phyloP scores from a whole-genome alignment of 495 filamentous ascomycete species.

The Lichina pygmaea region DNA sequence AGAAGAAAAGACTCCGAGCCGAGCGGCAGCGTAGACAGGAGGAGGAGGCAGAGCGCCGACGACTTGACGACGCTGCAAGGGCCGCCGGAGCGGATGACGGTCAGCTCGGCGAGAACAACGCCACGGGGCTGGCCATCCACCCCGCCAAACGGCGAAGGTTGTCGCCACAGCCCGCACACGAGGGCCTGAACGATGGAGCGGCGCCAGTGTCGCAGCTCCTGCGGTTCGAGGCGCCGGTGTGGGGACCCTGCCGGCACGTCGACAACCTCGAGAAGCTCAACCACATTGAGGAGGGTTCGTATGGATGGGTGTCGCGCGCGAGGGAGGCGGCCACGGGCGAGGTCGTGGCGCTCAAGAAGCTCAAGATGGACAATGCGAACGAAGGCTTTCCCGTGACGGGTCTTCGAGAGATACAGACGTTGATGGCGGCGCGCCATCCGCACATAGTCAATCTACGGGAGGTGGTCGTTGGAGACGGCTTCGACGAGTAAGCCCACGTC shows the following conservation, averaged over 20 bases:
- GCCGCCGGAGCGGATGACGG: too few relatives aligned
- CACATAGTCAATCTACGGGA: slow-evolving; percentile 64
- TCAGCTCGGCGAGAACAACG: too few relatives aligned
- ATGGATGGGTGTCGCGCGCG: slow-evolving; percentile 81
- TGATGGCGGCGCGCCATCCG: slow-evolving; percentile 33
- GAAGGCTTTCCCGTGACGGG: slow-evolving; percentile 86
- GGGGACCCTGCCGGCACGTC: slow-evolving; percentile 54
- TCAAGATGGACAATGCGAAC: slow-evolving; percentile 68
- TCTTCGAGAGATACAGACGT: slow-evolving; percentile 60
- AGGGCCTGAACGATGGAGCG: neutral
- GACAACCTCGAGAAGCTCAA: slow-evolving; percentile 82
- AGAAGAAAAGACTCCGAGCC: slow-evolving; percentile 53
- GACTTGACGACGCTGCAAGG: neutral
- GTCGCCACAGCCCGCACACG: slow-evolving; percentile 8
- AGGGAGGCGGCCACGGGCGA: slow-evolving; percentile 54
- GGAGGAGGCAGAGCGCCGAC: slow-evolving; percentile 20
- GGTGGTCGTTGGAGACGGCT: slow-evolving; percentile 57
- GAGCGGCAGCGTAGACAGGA: slow-evolving; percentile 59
- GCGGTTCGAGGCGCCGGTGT: slow-evolving; percentile 39
- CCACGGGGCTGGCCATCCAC: too few relatives aligned
- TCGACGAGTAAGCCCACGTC: slow-evolving; percentile 36
- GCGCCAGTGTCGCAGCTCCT: slow-evolving; percentile 21
- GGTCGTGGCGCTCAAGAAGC: slow-evolving; percentile 76
- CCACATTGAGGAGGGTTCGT: slow-evolving; percentile 90
- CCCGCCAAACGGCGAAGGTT: slow-evolving; percentile 27